Percentiles rank a stretch among this genome's conserved stretches.
Evolutionary conservation across 805 yeast species (phyloP).

Genomic region (Candida ovalis): DNA sequence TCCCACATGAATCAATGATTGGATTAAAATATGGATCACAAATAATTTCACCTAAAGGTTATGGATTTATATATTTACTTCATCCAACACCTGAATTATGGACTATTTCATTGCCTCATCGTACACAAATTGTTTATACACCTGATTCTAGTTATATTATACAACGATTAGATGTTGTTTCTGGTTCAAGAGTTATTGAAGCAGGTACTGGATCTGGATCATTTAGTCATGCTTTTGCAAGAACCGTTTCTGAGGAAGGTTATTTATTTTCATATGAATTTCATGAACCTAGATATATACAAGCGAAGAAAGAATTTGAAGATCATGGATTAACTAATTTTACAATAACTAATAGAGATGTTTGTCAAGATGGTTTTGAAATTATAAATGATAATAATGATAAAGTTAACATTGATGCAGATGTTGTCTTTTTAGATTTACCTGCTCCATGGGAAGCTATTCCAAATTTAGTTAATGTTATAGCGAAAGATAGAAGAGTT

Average conservation of each 20-base stretch:
- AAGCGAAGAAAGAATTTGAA: conserved; percentile 74
- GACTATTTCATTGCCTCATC: conserved; percentile 93
- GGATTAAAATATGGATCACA: conserved; percentile 84
- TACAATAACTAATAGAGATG: conserved; percentile 85
- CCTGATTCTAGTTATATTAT: conserved; percentile 91
- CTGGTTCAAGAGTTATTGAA: conserved; percentile 81
- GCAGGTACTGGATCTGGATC: conserved; percentile 99
- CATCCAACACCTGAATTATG: conserved; percentile 95
- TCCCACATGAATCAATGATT: conserved; percentile 80
- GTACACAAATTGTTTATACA: conserved; percentile 96
- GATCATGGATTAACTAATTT: conserved; percentile 63
- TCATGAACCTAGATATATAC: conserved; percentile 76
- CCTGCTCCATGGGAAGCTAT: conserved; percentile 98
- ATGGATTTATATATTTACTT: conserved; percentile 81
- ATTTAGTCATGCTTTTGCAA: conserved; percentile 86
- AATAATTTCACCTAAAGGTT: conserved; percentile 62
- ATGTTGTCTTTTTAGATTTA: conserved; percentile 79
- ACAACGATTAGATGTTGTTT: conserved; percentile 70
- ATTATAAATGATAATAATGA: conserved; percentile 34
- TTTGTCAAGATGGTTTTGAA: conserved; percentile 81
- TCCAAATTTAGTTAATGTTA: conserved; percentile 60
- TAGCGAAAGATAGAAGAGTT: conserved; percentile 48
- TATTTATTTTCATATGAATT: conserved; percentile 82
- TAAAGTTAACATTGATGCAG: conserved; percentile 47
- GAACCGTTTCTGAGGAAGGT: conserved; percentile 65